A percentile compares a stretch with the other conserved stretches of the same genome.
phyloP scores from a whole-genome alignment of 768 basidiomycete species.

The Lactarius deliciosus region DNA sequence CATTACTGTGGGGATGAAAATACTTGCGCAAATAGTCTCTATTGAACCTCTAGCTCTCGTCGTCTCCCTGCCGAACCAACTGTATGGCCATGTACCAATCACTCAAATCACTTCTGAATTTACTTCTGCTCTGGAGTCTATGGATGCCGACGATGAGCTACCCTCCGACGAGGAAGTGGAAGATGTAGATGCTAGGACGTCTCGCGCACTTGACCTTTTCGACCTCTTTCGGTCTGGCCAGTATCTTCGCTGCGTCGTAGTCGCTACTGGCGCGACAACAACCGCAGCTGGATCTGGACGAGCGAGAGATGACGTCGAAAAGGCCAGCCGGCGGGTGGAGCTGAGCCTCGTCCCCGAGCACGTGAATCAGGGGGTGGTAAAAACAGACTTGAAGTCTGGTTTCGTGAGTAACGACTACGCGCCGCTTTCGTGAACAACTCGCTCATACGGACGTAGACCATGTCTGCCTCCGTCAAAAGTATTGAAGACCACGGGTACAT shows the following conservation, averaged over 20 bases:
- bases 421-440: constrained; percentile 12
- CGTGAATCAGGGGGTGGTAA: constrained; percentile 79
- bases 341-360: constrained; percentile 79
- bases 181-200: constrained; percentile 35
- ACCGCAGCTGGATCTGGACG: constrained; percentile 51
- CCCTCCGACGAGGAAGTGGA: constrained; percentile 52
- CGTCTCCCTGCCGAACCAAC: constrained; percentile 93
- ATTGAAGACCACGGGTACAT: constrained; percentile 95
- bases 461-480: constrained; percentile 76
- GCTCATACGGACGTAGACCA: constrained; percentile 46
- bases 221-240: constrained; percentile 83
- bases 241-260: constrained; percentile 78
- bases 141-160: constrained; percentile 49
- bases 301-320: constrained; percentile 64
- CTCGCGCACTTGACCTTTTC: constrained; percentile 60
- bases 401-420: constrained; percentile 54
- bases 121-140: constrained; percentile 66
- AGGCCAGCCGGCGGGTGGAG: constrained; percentile 76
- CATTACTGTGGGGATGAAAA: constrained; percentile 77
- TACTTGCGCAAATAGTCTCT: constrained; percentile 83
- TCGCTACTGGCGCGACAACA: constrained; percentile 64
- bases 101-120: constrained; percentile 85
- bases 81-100: constrained; percentile 91
- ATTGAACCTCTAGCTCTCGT: constrained; percentile 88
- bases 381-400: constrained; percentile 70